These are phyloP conservation scores for Phytophthora multivora DNA, from an alignment of 352 stramenopile genomes.

Conservation along the genomic window DNA sequence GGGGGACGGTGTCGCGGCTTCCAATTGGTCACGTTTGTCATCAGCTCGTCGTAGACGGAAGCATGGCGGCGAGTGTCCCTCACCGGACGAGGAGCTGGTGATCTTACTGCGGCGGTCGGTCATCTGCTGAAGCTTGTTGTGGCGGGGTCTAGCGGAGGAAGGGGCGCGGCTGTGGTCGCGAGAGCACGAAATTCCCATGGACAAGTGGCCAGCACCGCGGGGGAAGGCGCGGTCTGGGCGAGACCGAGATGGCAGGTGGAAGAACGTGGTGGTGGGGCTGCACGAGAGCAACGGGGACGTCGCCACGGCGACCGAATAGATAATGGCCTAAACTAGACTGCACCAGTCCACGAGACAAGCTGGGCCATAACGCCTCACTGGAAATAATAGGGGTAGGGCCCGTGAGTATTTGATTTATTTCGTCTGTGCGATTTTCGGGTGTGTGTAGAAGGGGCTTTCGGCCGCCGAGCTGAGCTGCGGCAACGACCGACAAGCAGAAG, in stretches of 20 bases:
- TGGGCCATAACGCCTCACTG: conserved; percentile 27
- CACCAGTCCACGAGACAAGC: conserved; percentile 5
- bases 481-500: neutral
- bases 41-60: conserved; percentile 11
- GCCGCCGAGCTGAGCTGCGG: neutral
- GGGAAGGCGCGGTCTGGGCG: conserved; percentile 15
- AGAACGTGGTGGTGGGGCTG: conserved; percentile 25
- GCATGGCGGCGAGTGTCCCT: conserved; percentile 18
- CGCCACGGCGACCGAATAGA: conserved; percentile 3
- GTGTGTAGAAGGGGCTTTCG: conserved; percentile 12
- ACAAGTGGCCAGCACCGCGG: conserved; percentile 22
- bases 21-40: conserved; percentile 9
- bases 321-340: conserved; percentile 9
- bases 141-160: conserved; percentile 10
- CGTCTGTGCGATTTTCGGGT: conserved; percentile 10
- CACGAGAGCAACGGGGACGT: conserved; percentile 1
- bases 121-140: conserved; percentile 20
- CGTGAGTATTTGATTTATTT: conserved; percentile 41
- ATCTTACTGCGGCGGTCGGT: conserved; percentile 23
- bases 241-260: conserved; percentile 17
- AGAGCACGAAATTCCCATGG: conserved; percentile 50
- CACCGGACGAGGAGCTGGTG: conserved; percentile 24
- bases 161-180: conserved; percentile 35
- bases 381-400: conserved; percentile 37
- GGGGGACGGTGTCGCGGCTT: conserved; percentile 7